Evolutionary conservation across 2,329 filamentous ascomycete genomes (phyloP), one percentile per base, ranked within the genome.

Genomic region (Trichothecium sympodiale): DNA sequence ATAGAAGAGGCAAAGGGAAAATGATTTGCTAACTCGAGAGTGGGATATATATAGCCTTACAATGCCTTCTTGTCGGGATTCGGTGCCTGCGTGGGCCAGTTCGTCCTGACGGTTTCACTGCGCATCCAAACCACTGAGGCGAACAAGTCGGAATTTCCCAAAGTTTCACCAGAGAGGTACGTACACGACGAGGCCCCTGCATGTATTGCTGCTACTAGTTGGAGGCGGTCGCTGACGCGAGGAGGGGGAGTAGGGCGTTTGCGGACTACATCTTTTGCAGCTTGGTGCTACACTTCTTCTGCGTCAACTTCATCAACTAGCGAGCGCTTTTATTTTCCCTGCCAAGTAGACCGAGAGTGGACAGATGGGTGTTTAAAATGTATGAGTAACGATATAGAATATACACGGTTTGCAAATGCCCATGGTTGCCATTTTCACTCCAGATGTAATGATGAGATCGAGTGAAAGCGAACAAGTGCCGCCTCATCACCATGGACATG

Each of bases 281-380:
- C 60, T 60, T 98, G 58, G 85, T 96, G 56, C 65, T 96, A 59
- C 91, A 98, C 67, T 94, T 96, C 67, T 98, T 98, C 71, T 95
- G 88, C 64, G 79, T 96, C 58, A 98, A 98, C 73, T 98, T 98
- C 62, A 96, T 98, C 69, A 98, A 98, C 73, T 98, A 71, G 46
- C 38, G n/a, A 33, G 14, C 20, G 6, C 10, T 25, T n/a, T n/a
- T n/a, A n/a, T n/a, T 25, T 10, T 10, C 20, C 20, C 20, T 6
- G 6, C 20, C 31, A 36, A 8, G 12, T 13, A 6, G 10, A 14
- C 14, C 3, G 16, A 13, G 17, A 8, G 20, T 10, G 20, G 15
- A 25, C 9, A 9, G 15, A 13, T 17, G 16, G 17, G 17, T 6
- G 10, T 14, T 18, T 18, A 37, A 37, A 33, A 37, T 37, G 35